phyloP scores from a whole-genome alignment of 106 monocot species.

The Apostasia shenzhenica region DNA sequence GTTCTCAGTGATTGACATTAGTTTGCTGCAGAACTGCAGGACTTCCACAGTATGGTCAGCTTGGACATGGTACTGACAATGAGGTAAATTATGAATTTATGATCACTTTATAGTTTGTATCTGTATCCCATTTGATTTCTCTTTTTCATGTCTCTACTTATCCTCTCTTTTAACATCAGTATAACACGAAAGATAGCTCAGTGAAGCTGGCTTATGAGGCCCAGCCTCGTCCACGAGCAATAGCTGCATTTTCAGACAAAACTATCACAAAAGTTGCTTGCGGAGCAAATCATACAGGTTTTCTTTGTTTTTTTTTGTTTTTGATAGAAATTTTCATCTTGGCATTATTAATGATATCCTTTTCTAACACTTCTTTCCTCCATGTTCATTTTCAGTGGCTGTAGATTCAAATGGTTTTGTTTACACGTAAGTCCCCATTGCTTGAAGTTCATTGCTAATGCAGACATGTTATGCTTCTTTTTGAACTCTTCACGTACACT shows the following conservation, averaged over 20 bases:
- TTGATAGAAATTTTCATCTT: background rate
- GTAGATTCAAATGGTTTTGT: constrained; percentile 89
- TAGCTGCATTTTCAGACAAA: constrained; percentile 73
- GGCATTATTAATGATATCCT: background rate
- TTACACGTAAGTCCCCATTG: constrained; percentile 73
- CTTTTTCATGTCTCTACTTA: background rate
- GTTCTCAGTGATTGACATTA: background rate
- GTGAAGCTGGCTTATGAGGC: constrained; percentile 80
- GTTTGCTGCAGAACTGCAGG: constrained; percentile 66
- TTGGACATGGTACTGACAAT: constrained; percentile 96
- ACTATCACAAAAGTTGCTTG: constrained; percentile 88
- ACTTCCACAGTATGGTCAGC: constrained; percentile 96
- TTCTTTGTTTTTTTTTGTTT: constrained; percentile 12
- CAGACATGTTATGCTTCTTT: background rate
- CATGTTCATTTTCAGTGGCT: constrained; percentile 50
- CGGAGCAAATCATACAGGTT: constrained; percentile 97
- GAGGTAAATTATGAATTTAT: constrained; percentile 36
- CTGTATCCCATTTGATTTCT: background rate
- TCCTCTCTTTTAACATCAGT: constrained; percentile 32
- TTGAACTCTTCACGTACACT: background rate
- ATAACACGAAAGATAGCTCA: constrained; percentile 85
- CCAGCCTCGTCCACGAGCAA: constrained; percentile 81
- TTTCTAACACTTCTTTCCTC: constrained; percentile 6
- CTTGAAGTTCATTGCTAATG: background rate
- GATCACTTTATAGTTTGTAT: background rate